Conservation (phyloP, 345 rosid genomes). For the Hibiscus syriacus region DNA sequence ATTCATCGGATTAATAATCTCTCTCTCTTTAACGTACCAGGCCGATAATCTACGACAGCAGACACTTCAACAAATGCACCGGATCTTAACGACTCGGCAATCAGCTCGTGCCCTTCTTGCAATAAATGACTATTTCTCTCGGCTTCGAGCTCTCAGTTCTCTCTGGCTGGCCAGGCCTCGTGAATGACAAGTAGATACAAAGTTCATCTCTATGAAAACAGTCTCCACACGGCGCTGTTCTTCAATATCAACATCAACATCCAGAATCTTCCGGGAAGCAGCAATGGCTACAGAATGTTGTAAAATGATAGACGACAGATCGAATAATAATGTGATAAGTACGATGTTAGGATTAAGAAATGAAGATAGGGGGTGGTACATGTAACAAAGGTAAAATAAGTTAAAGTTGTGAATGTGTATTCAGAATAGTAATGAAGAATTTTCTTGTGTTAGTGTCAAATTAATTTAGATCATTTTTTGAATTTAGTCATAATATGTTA, state of each 20-base stretch:
- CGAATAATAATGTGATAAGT: background rate
- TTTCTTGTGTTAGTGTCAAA: background rate
- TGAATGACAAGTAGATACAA: constrained; percentile 25
- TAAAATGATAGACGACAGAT: background rate
- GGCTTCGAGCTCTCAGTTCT: constrained; percentile 74
- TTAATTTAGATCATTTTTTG: too few relatives aligned
- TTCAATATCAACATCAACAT: background rate
- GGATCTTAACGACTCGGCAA: constrained; percentile 62
- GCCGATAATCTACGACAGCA: constrained; percentile 76
- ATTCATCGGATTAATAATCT: background rate
- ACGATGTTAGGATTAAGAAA: background rate
- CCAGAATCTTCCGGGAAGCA: background rate
- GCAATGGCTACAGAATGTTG: background rate
- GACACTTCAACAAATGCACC: constrained; percentile 65
- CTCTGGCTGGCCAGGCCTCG: constrained; percentile 74
- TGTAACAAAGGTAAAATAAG: background rate
- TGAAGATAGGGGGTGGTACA: background rate
- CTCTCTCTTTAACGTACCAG: constrained; percentile 14
- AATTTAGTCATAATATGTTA: too few relatives aligned
- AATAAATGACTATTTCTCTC: constrained; percentile 55
- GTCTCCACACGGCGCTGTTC: background rate
- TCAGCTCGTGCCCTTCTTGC: constrained; percentile 75
- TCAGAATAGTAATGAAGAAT: background rate
- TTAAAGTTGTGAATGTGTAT: background rate
- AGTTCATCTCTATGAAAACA: background rate